Evolutionary conservation across 2,329 filamentous ascomycete genomes (phyloP), one percentile per base, ranked within the genome.

Genomic region (Fusarium globosum): DNA sequence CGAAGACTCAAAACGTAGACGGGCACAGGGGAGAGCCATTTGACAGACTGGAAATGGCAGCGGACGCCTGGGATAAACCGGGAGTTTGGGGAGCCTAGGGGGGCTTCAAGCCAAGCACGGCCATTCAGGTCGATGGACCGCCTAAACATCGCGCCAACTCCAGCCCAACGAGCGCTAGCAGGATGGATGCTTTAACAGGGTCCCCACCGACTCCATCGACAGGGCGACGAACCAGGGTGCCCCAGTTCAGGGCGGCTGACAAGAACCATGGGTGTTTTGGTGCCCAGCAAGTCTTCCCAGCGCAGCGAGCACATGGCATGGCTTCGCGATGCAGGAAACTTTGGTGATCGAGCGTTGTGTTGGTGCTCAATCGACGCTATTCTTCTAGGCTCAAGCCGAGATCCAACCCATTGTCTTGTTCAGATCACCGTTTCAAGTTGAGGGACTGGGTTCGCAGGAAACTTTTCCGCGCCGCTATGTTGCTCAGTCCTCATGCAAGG

Each of bases 81-180:
- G 60, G 61, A 72, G 70, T 61, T 70, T 73, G 57, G 71, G 38
- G 65, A 72, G 53, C 51, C 55, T 28, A 15, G 8, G 43, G 18
- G 43, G 45, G 49, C 70, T 68, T 48, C 45, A 59, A 66, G 36
- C 67, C 45, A 59, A 66, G 36, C 67, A 52, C 42, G 39, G 52
- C 61, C 67, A 58, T 55, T 58, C 58, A 73, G 61, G 52, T 68
- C 42, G 28, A 60, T 66, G 69, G 69, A 65, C 60, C 66, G 62
- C 66, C 73, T 68, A 70, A 56, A 64, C 61, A 61, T 63, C 69
- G 72, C 67, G 69, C 67, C 74, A 74, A 65, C 67, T 71, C 70
- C 74, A 76, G 70, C 72, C 64, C 65, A 65, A 76, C 64, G 49
- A 72, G 65, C 73, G 69, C 72, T 75, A 76, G 68, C 65, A 55